A percentile compares a stretch with the other conserved stretches of the same genome.
Evolutionary conservation across 169 alveolate species (phyloP).

Genomic region (Plasmodium adleri): DNA sequence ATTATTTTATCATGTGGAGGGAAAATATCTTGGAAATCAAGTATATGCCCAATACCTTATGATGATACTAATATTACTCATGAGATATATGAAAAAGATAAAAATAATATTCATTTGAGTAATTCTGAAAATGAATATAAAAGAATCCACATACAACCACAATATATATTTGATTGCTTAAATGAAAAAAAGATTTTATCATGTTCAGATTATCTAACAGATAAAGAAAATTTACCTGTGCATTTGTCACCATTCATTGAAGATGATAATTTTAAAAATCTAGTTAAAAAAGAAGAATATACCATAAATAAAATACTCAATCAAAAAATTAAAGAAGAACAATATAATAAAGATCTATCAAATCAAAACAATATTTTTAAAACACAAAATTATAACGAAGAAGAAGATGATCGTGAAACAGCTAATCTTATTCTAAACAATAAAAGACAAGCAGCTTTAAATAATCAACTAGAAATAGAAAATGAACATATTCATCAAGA

Average conservation of each 20-base stretch:
- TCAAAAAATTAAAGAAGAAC: conserved; percentile 2
- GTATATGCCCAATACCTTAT: conserved; percentile 9
- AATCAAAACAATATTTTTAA: background rate
- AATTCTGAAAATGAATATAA: conserved; percentile 77
- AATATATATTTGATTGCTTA: conserved; percentile 95
- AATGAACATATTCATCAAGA: conserved; percentile 18
- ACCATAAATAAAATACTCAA: conserved; percentile 37
- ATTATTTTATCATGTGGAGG: conserved; percentile 66
- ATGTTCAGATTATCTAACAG: conserved; percentile 92
- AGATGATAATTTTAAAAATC: conserved; percentile 62
- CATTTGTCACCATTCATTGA: conserved; percentile 95
- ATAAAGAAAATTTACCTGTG: conserved; percentile 91
- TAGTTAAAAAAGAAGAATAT: conserved; percentile 66
- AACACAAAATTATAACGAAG: background rate
- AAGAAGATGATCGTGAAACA: conserved; percentile 15
- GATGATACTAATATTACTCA: conserved; percentile 29
- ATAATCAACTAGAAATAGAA: conserved; percentile 50
- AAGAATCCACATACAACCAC: conserved; percentile 92
- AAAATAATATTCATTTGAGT: conserved; percentile 58
- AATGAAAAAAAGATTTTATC: conserved; percentile 91
- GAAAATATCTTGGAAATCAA: conserved; percentile 28
- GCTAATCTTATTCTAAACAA: conserved; percentile 10
- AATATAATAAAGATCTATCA: background rate
- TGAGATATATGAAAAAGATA: conserved; percentile 48
- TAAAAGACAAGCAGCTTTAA: conserved; percentile 23